phyloP scores from a whole-genome alignment of 352 stramenopile species.

The Phytophthora quininea region DNA sequence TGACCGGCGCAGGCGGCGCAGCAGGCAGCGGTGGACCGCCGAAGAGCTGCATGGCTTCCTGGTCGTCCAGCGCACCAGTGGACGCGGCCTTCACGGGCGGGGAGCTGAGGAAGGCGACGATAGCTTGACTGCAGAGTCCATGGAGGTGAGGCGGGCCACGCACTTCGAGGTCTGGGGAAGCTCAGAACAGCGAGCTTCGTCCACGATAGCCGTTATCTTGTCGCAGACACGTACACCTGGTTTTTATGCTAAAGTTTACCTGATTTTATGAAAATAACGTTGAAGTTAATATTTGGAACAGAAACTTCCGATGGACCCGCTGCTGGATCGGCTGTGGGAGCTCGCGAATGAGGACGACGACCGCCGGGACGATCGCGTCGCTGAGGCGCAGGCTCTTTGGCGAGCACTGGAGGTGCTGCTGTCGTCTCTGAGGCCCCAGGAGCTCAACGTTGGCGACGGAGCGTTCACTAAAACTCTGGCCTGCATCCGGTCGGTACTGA shows the following conservation, averaged over 20 bases:
- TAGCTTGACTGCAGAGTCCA: slow-evolving; percentile 10
- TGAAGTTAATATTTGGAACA: slow-evolving; percentile 3
- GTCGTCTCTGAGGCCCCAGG: slow-evolving; percentile 34
- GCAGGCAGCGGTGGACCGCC: slow-evolving; percentile 3
- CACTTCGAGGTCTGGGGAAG: too few relatives aligned
- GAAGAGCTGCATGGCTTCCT: slow-evolving; percentile 31
- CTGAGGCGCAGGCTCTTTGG: slow-evolving; percentile 61
- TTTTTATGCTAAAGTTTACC: not conserved
- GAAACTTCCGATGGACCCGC: slow-evolving; percentile 36
- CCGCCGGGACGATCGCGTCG: slow-evolving; percentile 25
- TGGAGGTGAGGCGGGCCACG: not conserved
- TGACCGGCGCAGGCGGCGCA: slow-evolving; percentile 21
- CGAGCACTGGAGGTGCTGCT: slow-evolving; percentile 56
- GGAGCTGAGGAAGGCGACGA: slow-evolving; percentile 4
- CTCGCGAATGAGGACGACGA: slow-evolving; percentile 37
- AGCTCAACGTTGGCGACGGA: slow-evolving; percentile 43
- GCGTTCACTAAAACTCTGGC: slow-evolving; percentile 50
- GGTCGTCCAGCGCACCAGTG: slow-evolving; percentile 24
- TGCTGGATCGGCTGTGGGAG: slow-evolving; percentile 50
- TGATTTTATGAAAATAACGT: slow-evolving; percentile 9
- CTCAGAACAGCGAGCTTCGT: not conserved
- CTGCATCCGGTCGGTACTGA: slow-evolving; percentile 44
- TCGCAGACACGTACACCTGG: too few relatives aligned
- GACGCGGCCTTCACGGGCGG: slow-evolving; percentile 25
- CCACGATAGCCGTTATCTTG: too few relatives aligned